Evolutionary conservation across 345 rosid genomes (phyloP).

Genomic region (Populus euphratica): DNA sequence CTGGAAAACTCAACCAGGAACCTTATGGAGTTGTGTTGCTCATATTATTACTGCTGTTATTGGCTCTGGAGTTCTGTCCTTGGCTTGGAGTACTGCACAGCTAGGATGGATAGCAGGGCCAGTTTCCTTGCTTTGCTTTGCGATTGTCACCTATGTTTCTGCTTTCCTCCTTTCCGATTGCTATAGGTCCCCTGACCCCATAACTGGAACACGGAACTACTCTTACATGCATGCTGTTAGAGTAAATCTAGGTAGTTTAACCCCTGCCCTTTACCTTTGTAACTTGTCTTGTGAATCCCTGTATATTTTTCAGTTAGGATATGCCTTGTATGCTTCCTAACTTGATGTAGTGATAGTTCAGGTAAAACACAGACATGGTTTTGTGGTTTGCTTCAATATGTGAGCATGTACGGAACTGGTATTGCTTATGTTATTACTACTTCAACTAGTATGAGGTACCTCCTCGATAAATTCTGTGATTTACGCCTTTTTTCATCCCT

Average conservation of each 20-base stretch:
- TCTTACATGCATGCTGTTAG: constrained; percentile 47
- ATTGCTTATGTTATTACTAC: constrained; percentile 49
- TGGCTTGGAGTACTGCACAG: constrained; percentile 64
- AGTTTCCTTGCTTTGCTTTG: constrained; percentile 38
- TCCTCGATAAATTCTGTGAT: constrained; percentile 3
- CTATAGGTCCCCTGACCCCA: constrained; percentile 44
- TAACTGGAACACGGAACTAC: constrained; percentile 39
- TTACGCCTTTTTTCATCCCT: background rate
- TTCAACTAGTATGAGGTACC: constrained; percentile 49
- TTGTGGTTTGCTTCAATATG: constrained; percentile 59
- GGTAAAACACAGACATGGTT: constrained; percentile 44
- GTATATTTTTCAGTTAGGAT: background rate
- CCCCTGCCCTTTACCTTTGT: background rate
- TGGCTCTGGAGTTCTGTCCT: constrained; percentile 52
- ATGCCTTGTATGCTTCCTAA: constrained; percentile 11
- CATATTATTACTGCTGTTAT: constrained; percentile 53
- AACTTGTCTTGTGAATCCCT: background rate
- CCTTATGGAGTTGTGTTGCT: constrained; percentile 43
- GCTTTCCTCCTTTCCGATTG: constrained; percentile 53
- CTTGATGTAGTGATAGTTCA: constrained; percentile 30
- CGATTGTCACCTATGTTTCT: constrained; percentile 45
- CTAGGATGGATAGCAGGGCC: constrained; percentile 79
- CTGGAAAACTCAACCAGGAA: constrained; percentile 40
- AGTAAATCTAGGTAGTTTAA: constrained; percentile 36
- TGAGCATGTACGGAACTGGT: constrained; percentile 40